A percentile compares a stretch with the other conserved stretches of the same genome.
Conservation (phyloP, 2,329 filamentous ascomycete genomes). For the Zymoseptoria pseudotritici region DNA sequence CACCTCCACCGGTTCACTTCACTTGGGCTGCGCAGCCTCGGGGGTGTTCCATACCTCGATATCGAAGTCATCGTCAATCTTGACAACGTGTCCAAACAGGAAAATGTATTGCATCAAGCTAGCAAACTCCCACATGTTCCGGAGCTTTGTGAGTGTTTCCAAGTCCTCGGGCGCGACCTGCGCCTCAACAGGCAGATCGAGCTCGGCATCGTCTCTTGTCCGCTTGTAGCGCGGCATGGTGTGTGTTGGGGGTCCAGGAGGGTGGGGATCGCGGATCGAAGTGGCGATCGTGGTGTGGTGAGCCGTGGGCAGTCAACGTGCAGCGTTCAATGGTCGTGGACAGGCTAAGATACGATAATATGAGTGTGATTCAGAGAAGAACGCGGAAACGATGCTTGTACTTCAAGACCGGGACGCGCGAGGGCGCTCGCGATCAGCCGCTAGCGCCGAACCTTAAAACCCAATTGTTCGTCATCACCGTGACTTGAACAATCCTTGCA, state of each 20-base stretch:
- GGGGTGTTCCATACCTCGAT: constrained; percentile 61
- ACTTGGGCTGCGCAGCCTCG: constrained; percentile 4
- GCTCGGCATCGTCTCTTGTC: constrained; percentile 46
- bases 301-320: background rate
- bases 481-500: background rate
- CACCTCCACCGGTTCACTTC: background rate
- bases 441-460: background rate
- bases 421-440: background rate
- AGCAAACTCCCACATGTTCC: constrained; percentile 94
- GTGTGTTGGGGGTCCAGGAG: background rate
- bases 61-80: constrained; percentile 80
- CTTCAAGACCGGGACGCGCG: background rate
- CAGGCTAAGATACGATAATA: background rate
- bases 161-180: constrained; percentile 19
- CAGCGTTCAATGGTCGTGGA: background rate
- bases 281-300: background rate
- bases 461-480: background rate
- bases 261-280: background rate
- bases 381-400: background rate
- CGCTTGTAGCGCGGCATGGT: constrained; percentile 51
- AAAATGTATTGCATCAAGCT: constrained; percentile 90
- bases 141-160: constrained; percentile 58
- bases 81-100: constrained; percentile 80
- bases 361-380: background rate
- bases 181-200: constrained; percentile 27